A percentile compares a stretch with the other conserved stretches of the same genome.
phyloP scores from a whole-genome alignment of 169 alveolate species.

The Plasmodium inui region DNA sequence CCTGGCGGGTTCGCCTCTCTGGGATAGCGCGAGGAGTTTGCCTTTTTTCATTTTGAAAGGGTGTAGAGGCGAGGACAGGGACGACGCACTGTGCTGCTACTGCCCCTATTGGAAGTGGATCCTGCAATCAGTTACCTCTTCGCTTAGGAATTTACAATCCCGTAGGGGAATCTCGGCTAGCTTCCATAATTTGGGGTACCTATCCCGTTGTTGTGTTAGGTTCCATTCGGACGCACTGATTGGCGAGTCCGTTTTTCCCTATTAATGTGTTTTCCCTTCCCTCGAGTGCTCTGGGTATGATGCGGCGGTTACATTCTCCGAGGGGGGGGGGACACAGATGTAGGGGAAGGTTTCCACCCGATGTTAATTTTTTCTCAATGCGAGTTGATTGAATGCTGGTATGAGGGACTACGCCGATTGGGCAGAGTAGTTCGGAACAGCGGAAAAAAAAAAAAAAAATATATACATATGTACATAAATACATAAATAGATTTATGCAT shows the following conservation, averaged over 20 bases:
- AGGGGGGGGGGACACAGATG: neutral
- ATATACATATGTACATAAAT: neutral
- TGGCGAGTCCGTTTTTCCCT: neutral
- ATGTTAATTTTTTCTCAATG: neutral
- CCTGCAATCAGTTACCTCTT: neutral
- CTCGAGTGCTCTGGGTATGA: neutral
- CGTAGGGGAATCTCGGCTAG: neutral
- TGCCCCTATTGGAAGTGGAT: neutral
- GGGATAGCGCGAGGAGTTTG: neutral
- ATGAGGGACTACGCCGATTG: neutral
- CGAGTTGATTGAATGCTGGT: neutral
- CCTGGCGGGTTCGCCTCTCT: conserved; percentile 9
- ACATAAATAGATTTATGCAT: too few relatives aligned
- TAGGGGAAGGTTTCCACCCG: neutral
- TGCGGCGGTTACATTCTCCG: neutral
- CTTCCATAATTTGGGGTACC: neutral
- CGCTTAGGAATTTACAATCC: neutral
- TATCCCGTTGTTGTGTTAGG: neutral
- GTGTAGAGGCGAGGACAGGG: neutral
- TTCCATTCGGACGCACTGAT: neutral
- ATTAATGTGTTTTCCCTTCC: neutral
- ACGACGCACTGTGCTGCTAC: neutral
- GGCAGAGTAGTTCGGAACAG: neutral
- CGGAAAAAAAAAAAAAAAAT: neutral
- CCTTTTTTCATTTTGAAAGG: conserved; percentile 22